phyloP scores from a whole-genome alignment of 2,329 filamentous ascomycete species.

The Pezicula carpinea region DNA sequence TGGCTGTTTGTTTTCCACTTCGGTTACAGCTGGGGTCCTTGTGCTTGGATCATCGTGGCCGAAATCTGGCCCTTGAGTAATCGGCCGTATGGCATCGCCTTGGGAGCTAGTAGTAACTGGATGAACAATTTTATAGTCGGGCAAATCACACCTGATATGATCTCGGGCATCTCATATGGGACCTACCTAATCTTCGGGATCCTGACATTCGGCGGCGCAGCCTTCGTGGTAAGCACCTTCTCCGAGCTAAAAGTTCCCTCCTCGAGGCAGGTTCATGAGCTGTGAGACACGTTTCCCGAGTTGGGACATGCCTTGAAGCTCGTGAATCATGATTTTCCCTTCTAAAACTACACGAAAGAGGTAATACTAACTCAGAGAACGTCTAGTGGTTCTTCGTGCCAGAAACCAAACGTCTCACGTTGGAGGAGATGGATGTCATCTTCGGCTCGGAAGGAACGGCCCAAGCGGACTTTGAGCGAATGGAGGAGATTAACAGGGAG shows the following conservation, averaged over 20 bases:
- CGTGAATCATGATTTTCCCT: no score
- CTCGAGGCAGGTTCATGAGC: no score
- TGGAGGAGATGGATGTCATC: slow-evolving; percentile 59
- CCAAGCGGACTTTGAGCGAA: slow-evolving; percentile 62
- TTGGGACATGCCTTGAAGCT: no score
- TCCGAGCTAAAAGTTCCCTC: no score
- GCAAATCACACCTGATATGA: slow-evolving; percentile 65
- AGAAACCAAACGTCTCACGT: slow-evolving; percentile 47
- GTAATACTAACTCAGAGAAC: no score
- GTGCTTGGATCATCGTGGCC: slow-evolving; percentile 68
- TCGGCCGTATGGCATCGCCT: slow-evolving; percentile 64
- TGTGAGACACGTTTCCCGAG: no score
- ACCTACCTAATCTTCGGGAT: slow-evolving; percentile 69
- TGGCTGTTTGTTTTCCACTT: slow-evolving; percentile 75
- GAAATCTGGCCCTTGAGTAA: slow-evolving; percentile 71
- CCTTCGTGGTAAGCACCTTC: no score
- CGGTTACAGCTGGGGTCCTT: slow-evolving; percentile 71
- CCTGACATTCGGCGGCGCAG: slow-evolving; percentile 57
- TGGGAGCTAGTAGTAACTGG: slow-evolving; percentile 64
- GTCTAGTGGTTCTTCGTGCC: slow-evolving; percentile 46
- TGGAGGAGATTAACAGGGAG: slow-evolving; percentile 68
- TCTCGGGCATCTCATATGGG: slow-evolving; percentile 60
- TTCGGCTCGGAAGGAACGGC: slow-evolving; percentile 65
- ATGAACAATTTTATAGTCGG: slow-evolving; percentile 61
- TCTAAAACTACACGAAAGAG: no score